phyloP scores from a whole-genome alignment of 352 stramenopile species.

The Pythium brachiatum region DNA sequence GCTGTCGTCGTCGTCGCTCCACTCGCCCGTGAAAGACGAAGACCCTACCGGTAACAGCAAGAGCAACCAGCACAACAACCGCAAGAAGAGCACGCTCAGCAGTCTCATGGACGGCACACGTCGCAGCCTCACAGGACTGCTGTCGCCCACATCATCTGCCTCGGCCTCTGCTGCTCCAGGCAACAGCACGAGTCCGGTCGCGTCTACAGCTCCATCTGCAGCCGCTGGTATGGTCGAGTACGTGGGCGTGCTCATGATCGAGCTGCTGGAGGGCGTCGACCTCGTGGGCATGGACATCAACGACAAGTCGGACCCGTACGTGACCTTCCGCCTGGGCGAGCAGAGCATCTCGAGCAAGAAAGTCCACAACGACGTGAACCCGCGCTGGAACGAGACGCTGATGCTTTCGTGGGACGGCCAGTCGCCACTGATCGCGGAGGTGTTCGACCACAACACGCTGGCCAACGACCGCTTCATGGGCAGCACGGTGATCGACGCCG shows the following conservation, averaged over 20 bases:
- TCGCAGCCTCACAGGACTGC: conserved; percentile 10
- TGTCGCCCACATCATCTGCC: conserved; percentile 13
- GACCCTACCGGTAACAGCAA: not conserved
- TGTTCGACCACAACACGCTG: conserved; percentile 75
- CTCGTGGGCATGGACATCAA: conserved; percentile 74
- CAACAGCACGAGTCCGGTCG: not conserved
- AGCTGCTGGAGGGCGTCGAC: conserved; percentile 58
- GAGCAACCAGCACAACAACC: not conserved
- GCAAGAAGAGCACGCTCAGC: conserved; percentile 24
- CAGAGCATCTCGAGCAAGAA: conserved; percentile 66
- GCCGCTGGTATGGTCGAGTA: conserved; percentile 76
- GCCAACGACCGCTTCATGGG: conserved; percentile 65
- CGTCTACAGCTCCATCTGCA: not conserved
- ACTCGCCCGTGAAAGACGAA: conserved; percentile 22
- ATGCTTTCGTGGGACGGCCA: conserved; percentile 78
- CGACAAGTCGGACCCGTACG: conserved; percentile 79
- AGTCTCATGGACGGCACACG: conserved; percentile 15
- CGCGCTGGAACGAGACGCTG: conserved; percentile 64
- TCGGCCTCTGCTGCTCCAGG: not conserved
- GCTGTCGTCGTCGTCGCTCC: conserved; percentile 55
- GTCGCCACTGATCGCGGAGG: conserved; percentile 59
- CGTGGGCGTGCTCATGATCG: conserved; percentile 71
- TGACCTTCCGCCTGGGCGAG: conserved; percentile 68
- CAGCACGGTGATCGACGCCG: conserved; percentile 41
- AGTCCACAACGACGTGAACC: conserved; percentile 69